Evolutionary conservation across 2,329 filamentous ascomycete species (phyloP), one percentile per base, ranked within the genome.

Genomic region (Drechslera avenae): DNA sequence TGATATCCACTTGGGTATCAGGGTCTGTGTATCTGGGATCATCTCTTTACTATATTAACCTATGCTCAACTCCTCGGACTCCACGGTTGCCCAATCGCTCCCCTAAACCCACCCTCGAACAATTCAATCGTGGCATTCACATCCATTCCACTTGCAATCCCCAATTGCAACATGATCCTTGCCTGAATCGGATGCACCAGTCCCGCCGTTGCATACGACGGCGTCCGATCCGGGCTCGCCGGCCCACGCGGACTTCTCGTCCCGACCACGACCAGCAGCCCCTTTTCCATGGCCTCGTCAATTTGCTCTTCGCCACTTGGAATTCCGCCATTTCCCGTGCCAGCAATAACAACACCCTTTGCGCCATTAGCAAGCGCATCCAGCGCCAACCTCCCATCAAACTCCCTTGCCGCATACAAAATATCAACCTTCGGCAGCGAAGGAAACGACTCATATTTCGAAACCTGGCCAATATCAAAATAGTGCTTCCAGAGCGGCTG

Each of bases 91-190:
- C 60, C 57, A 49, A 68, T 67, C 1, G 63, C 59, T 35, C 54
- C 53, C 32, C 64, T 64, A 8, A 67, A 57, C 3, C 49, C 48
- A 1, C 62, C 59, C 39, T 69, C 66, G 44, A 69, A 67, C 35
- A 68, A n/a, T 4, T 56, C 57, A 41, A 67, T 66, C 2, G 64
- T 68, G 40, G 62, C 44, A 39, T 67, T 66, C 64, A 67, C 67
- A 21, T 50, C 50, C 51, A 56, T 62, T 0, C 64, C 62, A 46
- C 64, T 67, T 10, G 64, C 66, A 56, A 69, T 68, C 2, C 62
- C 65, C 50, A 69, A 41, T 31, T 67, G 64, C 39, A 68, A n/a
- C 62, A 66, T 63, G 4, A 68, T 64, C 23, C 64, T 48, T 16
- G 66, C 56, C 39, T 67, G 64, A 33, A 62, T 64, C 0, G 62